Percentiles rank a stretch among this genome's conserved stretches.
Conservation (phyloP, 2,329 filamentous ascomycete genomes). For the Myriosclerotinia duriaeana region DNA sequence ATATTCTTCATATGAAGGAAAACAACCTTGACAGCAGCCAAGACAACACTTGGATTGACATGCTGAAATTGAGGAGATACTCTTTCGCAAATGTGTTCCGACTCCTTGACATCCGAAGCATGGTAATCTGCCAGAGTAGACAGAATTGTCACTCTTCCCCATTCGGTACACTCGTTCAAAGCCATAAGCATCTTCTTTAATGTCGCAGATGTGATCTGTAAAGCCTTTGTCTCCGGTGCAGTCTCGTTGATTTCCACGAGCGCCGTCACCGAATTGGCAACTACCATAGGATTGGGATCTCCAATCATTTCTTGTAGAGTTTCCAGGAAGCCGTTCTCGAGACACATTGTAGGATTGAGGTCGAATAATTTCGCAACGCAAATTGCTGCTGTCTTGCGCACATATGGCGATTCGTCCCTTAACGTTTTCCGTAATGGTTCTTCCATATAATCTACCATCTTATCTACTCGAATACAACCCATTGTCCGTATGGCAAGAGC, state of each 20-base stretch:
- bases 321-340: slow-evolving; percentile 96
- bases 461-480: slow-evolving; percentile 97
- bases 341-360: slow-evolving; percentile 84
- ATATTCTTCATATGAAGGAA: slow-evolving; percentile 93
- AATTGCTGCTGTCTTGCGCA: slow-evolving; percentile 95
- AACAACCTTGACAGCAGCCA: slow-evolving; percentile 96
- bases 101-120: slow-evolving; percentile 85
- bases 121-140: slow-evolving; percentile 87
- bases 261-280: slow-evolving; percentile 94
- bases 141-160: slow-evolving; percentile 92
- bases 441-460: slow-evolving; percentile 99
- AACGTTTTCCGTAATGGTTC: slow-evolving; percentile 94
- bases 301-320: slow-evolving; percentile 92
- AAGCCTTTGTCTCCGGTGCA: slow-evolving; percentile 83
- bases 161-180: slow-evolving; percentile 96
- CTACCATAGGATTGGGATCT: slow-evolving; percentile 98
- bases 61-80: slow-evolving; percentile 97
- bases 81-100: slow-evolving; percentile 96
- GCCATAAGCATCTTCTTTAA: slow-evolving; percentile 97
- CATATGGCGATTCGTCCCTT: slow-evolving; percentile 95
- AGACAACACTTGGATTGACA: slow-evolving; percentile 92
- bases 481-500: slow-evolving; percentile 96
- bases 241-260: slow-evolving; percentile 88
- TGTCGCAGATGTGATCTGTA: slow-evolving; percentile 77
- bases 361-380: slow-evolving; percentile 98